Base-by-base conservation (phyloP, 768 basidiomycete genomes). In the Phlebiopsis flavidoalba region DNA sequence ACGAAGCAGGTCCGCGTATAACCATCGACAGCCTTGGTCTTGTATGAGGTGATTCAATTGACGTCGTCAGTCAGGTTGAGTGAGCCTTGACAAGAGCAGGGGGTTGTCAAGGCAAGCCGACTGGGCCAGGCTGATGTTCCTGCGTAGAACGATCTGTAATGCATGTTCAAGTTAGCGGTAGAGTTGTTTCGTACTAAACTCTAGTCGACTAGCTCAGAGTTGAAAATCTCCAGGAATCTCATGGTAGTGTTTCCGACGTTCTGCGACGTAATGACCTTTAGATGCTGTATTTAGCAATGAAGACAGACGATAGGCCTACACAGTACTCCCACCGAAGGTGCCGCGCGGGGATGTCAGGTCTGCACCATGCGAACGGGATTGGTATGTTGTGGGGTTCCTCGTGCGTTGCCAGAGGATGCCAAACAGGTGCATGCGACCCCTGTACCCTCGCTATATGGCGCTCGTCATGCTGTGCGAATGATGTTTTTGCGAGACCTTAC, bases 241-340 rank as follows among this genome's bases (percentile, higher is more conserved):
- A 88, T 69, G 2, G 86, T 81, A 1, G 78, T 76, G 63, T 85
- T 81, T 17, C 86, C 85, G 4, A 78, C 83, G 69, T 88, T 87
- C 69, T 88, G n/a, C 85, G 26, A 88, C 75, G 66, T 88, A 87
- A 66, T 89, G 87, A 1, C 85, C 84, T 31, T 31, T n/a, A n/a
- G n/a, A n/a, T n/a, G n/a, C n/a, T n/a, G n/a, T n/a, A n/a, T n/a
- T n/a, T n/a, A n/a, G n/a, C n/a, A n/a, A n/a, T n/a, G n/a, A n/a
- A n/a, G 26, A 31, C 26, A 6, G 6, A 31, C 26, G 26, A 31
- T 31, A n/a, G n/a, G 26, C 26, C 3, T 31, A 3, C 3, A 31
- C 6, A 6, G 26, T 31, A 31, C 26, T 31, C n/a, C n/a, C 26
- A 31, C 26, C 26, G 81, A 61, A 53, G 21, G 15, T 53, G 8